Percentiles rank a stretch among this genome's conserved stretches.
phyloP scores from a whole-genome alignment of 345 rosid species.

The Combretum micranthum region DNA sequence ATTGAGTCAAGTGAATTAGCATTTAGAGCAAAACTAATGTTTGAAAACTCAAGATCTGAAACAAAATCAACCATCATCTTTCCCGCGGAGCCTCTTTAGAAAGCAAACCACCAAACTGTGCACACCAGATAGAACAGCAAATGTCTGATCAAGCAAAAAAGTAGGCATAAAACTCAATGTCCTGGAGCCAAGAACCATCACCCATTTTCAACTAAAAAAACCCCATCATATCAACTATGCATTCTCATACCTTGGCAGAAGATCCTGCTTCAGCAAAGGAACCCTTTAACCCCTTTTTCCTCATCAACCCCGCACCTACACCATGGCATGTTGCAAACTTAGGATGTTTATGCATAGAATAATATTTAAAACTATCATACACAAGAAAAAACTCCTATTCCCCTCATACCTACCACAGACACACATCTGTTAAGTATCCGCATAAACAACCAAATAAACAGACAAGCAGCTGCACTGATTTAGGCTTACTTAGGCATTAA shows the following conservation, averaged over 20 bases:
- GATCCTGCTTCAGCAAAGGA: conserved; percentile 79
- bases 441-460: too few relatives aligned
- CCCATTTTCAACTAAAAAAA: not conserved
- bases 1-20: not conserved
- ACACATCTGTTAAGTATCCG: too few relatives aligned
- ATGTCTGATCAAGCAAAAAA: conserved; percentile 32
- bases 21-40: conserved; percentile 1
- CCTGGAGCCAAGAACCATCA: not conserved
- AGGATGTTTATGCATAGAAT: not conserved
- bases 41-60: not conserved
- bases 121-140: conserved; percentile 63
- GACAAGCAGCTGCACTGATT: too few relatives aligned
- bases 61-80: conserved; percentile 73
- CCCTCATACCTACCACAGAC: too few relatives aligned
- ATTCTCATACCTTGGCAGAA: conserved; percentile 67
- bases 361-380: too few relatives aligned
- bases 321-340: conserved; percentile 4
- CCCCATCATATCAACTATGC: not conserved
- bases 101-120: conserved; percentile 74
- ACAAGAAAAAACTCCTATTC: too few relatives aligned
- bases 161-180: not conserved
- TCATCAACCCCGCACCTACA: conserved; percentile 77
- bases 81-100: conserved; percentile 70
- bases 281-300: conserved; percentile 75
- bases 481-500: too few relatives aligned